Evolutionary conservation across 495 filamentous ascomycete species (phyloP).

Genomic region (Penicillium tannophilum): DNA sequence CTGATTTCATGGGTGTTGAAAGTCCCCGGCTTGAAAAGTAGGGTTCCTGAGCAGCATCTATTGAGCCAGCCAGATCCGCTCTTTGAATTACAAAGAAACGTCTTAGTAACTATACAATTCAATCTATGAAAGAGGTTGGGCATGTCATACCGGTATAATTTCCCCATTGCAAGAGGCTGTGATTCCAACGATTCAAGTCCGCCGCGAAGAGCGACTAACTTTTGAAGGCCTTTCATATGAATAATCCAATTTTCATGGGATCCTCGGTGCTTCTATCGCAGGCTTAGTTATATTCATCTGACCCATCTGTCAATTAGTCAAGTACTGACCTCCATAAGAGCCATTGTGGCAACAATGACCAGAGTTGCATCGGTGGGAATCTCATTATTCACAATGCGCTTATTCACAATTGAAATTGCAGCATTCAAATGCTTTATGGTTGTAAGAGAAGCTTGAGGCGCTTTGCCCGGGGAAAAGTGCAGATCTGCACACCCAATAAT

Average conservation of each 20-base stretch:
- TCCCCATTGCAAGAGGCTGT: constrained; percentile 6
- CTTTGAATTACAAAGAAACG: neutral
- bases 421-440: constrained; percentile 11
- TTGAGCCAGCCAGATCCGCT: constrained; percentile 8
- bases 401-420: constrained; percentile 10
- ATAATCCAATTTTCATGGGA: constrained; percentile 9
- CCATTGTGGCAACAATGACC: constrained; percentile 8
- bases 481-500: constrained; percentile 5
- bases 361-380: constrained; percentile 4
- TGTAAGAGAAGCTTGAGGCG: neutral
- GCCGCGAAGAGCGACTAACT: constrained; percentile 6
- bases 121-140: neutral
- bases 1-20: neutral
- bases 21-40: constrained; percentile 1
- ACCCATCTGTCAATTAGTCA: neutral
- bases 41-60: constrained; percentile 4
- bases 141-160: constrained; percentile 6
- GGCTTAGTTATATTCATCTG: neutral
- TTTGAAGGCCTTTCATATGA: constrained; percentile 9
- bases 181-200: constrained; percentile 4
- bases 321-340: constrained; percentile 6
- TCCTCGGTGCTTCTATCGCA: constrained; percentile 3
- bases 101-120: neutral
- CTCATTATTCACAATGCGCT: constrained; percentile 3
- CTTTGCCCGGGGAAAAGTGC: neutral